Base-by-base conservation (phyloP, 805 yeast genomes). In the Metschnikowia borealis region DNA sequence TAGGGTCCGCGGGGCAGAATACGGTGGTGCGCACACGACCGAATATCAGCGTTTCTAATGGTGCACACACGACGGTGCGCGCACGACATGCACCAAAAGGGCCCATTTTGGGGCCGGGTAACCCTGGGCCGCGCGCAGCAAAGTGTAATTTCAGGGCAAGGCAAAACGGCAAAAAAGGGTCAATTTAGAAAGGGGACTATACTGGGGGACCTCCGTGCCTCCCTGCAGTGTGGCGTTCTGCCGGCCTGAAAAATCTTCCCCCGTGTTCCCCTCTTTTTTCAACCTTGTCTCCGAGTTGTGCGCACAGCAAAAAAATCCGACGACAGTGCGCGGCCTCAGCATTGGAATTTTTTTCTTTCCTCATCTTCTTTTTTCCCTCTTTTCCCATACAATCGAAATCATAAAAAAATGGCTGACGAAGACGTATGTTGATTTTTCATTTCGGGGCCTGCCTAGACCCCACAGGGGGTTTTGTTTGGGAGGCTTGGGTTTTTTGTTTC, bases 321-420 rank as follows among this genome's bases (percentile, higher is more conserved):
- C 56, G 58, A 53, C 58, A 47, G 54, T 49, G 55, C 58, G 60
- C 53, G 49, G 48, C 38, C 31, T 26, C 41, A 45, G 46, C 53
- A 38, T 39, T 46, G 20, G 51, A 57, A 49, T 54, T 62, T 61
- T 57, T 57, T 52, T 50, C 47, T 40, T 29, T 43, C 46, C 49
- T 48, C 47, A 35, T 44, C 46, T 52, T 48, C 53, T 53, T 56
- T 61, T 54, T 58, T 56, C 46, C 54, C 51, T 53, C 54, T 33
- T 23, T 56, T 52, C 57, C 37, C 52, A 55, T 49, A 52, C 49
- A 47, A 49, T 56, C 50, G 56, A 49, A 53, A 44, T 50, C 34
- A 44, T 50, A 52, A 64, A 36, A 36, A 56, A 52, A 69, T 69
- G 74, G 72, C 74, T 69, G 74, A 69, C 54, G 74, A 69, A 67